Percentiles rank a stretch among this genome's conserved stretches.
Conservation (phyloP, 805 yeast genomes). For the Candida ficus region DNA sequence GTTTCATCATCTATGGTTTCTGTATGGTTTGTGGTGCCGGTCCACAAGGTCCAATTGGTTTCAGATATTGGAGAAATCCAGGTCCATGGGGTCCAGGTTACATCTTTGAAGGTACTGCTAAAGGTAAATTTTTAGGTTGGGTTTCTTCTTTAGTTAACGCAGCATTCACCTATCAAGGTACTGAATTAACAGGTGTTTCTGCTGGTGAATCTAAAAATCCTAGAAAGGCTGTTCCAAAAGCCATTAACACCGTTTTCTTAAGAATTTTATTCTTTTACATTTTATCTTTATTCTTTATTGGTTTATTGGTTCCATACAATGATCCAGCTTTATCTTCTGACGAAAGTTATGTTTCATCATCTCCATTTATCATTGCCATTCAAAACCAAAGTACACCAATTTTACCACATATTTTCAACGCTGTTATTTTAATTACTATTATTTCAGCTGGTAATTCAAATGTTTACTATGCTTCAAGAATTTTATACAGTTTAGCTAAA, state of each 20-base stretch:
- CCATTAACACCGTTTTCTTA: slow-evolving; percentile 62
- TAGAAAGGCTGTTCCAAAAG: slow-evolving; percentile 64
- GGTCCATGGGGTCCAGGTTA: slow-evolving; percentile 72
- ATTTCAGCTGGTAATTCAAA: slow-evolving; percentile 79
- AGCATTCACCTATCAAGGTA: slow-evolving; percentile 76
- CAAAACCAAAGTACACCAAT: slow-evolving; percentile 60
- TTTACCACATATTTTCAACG: slow-evolving; percentile 67
- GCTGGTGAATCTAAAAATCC: slow-evolving; percentile 74
- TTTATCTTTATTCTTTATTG: slow-evolving; percentile 59
- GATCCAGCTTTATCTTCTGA: slow-evolving; percentile 45
- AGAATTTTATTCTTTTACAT: slow-evolving; percentile 66
- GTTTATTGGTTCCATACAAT: slow-evolving; percentile 63
- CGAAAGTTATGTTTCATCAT: slow-evolving; percentile 42
- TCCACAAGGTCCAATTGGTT: slow-evolving; percentile 63
- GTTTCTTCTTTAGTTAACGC: slow-evolving; percentile 64
- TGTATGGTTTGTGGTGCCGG: slow-evolving; percentile 77
- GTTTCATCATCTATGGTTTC: slow-evolving; percentile 61
- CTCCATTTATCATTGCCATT: slow-evolving; percentile 73
- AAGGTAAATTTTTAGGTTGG: slow-evolving; percentile 66
- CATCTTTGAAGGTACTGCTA: slow-evolving; percentile 40
- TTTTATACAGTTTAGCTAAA: slow-evolving; percentile 58
- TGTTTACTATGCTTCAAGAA: slow-evolving; percentile 66
- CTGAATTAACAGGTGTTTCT: slow-evolving; percentile 68
- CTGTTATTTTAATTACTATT: slow-evolving; percentile 61
- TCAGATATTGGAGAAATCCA: slow-evolving; percentile 77